phyloP scores from a whole-genome alignment of 208 protist species.

The Leishmania mexicana region DNA sequence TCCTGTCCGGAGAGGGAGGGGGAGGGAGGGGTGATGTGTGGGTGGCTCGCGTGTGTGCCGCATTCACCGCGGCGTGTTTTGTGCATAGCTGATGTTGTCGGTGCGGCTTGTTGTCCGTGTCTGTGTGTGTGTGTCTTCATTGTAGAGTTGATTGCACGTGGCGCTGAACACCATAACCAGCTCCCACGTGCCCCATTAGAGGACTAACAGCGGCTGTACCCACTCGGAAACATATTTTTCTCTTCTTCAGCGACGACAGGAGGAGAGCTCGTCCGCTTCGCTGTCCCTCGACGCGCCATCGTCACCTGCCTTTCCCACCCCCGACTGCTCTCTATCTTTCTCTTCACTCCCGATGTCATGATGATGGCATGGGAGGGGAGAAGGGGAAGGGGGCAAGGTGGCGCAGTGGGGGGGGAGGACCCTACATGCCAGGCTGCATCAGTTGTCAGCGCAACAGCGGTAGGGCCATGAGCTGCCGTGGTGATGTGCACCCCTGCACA shows the following conservation, averaged over 20 bases:
- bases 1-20: no score
- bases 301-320: neutral
- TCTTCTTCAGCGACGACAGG: neutral
- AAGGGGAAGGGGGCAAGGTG: neutral
- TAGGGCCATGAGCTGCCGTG: neutral
- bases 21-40: no score
- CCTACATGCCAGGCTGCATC: neutral
- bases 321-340: neutral
- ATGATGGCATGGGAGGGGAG: neutral
- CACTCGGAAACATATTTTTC: neutral
- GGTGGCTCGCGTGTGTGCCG: no score
- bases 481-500: neutral
- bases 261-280: neutral
- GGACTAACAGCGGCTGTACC: neutral
- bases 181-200: neutral
- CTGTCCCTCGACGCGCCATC: neutral
- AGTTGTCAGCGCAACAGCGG: neutral
- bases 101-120: neutral
- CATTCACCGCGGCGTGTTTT: neutral
- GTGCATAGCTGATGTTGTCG: neutral
- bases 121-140: neutral
- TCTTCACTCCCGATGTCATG: neutral
- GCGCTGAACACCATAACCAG: no score
- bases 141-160: neutral
- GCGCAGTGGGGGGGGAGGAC: neutral